A percentile compares a stretch with the other conserved stretches of the same genome.
phyloP scores from a whole-genome alignment of 805 yeast species.

The Wickerhamomyces chambardii region DNA sequence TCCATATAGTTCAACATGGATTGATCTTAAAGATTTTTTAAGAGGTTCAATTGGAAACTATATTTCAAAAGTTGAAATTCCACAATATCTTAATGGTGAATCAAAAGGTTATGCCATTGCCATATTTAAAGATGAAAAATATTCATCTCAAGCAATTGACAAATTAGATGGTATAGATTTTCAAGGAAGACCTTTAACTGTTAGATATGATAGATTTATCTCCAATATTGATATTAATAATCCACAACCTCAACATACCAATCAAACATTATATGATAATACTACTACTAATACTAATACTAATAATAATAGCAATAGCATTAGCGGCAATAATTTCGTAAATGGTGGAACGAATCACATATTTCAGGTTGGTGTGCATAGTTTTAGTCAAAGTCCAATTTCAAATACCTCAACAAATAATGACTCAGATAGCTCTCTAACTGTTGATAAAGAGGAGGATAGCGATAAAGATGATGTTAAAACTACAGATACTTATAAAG shows the following conservation, averaged over 20 bases:
- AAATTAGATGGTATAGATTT: slow-evolving; percentile 42
- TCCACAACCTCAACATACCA: too few relatives aligned
- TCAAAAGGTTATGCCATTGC: slow-evolving; percentile 62
- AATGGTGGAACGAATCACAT: not conserved
- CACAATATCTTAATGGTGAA: slow-evolving; percentile 25
- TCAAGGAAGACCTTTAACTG: slow-evolving; percentile 52
- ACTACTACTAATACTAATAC: not conserved
- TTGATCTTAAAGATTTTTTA: slow-evolving; percentile 26
- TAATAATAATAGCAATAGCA: not conserved
- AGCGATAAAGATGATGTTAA: too few relatives aligned
- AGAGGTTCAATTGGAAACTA: slow-evolving; percentile 13
- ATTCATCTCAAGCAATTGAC: slow-evolving; percentile 39
- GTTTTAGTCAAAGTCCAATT: not conserved
- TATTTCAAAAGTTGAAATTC: slow-evolving; percentile 25
- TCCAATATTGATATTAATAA: not conserved
- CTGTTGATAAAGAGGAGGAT: too few relatives aligned
- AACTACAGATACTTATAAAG: too few relatives aligned
- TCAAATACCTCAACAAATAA: not conserved
- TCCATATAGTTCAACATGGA: slow-evolving; percentile 37
- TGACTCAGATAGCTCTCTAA: too few relatives aligned
- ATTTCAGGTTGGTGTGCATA: not conserved
- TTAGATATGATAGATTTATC: slow-evolving; percentile 42
- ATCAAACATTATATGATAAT: too few relatives aligned
- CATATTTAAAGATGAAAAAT: slow-evolving; percentile 33
- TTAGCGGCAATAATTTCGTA: not conserved